phyloP scores from a whole-genome alignment of 352 stramenopile genomes.

The Globisporangium yorkense region DNA sequence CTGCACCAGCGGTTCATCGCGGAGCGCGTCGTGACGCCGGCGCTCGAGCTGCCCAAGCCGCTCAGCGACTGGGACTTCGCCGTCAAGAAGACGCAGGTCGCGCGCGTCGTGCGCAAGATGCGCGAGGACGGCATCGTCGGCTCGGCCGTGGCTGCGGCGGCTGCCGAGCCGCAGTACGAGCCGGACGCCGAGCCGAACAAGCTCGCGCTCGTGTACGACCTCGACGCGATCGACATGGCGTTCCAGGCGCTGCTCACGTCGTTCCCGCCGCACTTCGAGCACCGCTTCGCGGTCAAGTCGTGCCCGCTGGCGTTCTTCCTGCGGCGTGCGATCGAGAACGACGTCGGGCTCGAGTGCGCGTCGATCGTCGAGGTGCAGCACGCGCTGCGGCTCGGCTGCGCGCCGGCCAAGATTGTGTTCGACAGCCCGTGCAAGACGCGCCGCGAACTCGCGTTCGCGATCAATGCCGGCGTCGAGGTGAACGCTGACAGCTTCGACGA shows the following conservation, averaged over 20 bases:
- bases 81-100: constrained; percentile 60
- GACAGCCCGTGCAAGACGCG: constrained; percentile 91
- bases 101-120: constrained; percentile 56
- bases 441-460: constrained; percentile 80
- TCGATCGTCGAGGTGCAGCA: constrained; percentile 82
- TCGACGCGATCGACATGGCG: constrained; percentile 81
- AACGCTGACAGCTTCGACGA: constrained; percentile 91
- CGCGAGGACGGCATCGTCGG: constrained; percentile 36
- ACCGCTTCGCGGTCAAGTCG: constrained; percentile 88
- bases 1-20: constrained; percentile 61
- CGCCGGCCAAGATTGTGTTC: constrained; percentile 83
- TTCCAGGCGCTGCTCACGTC: constrained; percentile 74
- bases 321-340: constrained; percentile 66
- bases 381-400: constrained; percentile 60
- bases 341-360: constrained; percentile 76
- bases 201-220: constrained; percentile 76
- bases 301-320: constrained; percentile 87
- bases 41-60: constrained; percentile 38
- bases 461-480: constrained; percentile 80
- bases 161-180: constrained; percentile 5
- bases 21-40: constrained; percentile 26
- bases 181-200: constrained; percentile 34
- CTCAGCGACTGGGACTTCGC: constrained; percentile 73
- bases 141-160: not conserved
- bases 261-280: constrained; percentile 83